Conservation (phyloP, 2,329 filamentous ascomycete species). For the Fusarium sp. region DNA sequence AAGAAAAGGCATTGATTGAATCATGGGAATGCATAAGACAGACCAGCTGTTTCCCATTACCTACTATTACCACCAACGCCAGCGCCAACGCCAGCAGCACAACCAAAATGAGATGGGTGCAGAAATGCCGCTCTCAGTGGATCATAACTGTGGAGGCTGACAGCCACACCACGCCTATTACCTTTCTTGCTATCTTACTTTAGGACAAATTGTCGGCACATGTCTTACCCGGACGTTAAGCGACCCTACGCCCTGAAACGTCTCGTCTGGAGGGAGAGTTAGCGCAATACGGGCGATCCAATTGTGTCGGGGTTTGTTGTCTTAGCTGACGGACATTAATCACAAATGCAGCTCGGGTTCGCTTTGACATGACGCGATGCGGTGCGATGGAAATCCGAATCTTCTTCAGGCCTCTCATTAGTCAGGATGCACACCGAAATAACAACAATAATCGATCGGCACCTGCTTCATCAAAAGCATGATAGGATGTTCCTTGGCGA, state of each 20-base stretch:
- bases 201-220: constrained; percentile 20
- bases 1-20: constrained; percentile 22
- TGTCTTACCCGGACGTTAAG: constrained; percentile 35
- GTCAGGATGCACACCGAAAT: not conserved
- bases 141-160: constrained; percentile 7
- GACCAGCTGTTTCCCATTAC: constrained; percentile 38
- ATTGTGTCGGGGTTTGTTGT: constrained; percentile 6
- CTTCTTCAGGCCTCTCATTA: not conserved
- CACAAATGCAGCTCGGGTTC: constrained; percentile 2
- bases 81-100: not conserved
- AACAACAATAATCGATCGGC: not conserved
- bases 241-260: constrained; percentile 37
- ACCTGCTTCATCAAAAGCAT: constrained; percentile 14
- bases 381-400: constrained; percentile 6
- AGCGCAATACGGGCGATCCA: constrained; percentile 6
- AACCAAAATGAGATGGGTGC: constrained; percentile 37
- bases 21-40: constrained; percentile 38
- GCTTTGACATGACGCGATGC: constrained; percentile 1
- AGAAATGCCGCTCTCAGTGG: constrained; percentile 31
- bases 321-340: constrained; percentile 6
- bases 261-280: constrained; percentile 6
- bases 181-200: not conserved
- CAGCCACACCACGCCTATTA: constrained; percentile 18
- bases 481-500: constrained; percentile 12
- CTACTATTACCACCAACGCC: constrained; percentile 30